Base-by-base conservation (phyloP, 306 rosid species). In the Trifolium dubium region DNA sequence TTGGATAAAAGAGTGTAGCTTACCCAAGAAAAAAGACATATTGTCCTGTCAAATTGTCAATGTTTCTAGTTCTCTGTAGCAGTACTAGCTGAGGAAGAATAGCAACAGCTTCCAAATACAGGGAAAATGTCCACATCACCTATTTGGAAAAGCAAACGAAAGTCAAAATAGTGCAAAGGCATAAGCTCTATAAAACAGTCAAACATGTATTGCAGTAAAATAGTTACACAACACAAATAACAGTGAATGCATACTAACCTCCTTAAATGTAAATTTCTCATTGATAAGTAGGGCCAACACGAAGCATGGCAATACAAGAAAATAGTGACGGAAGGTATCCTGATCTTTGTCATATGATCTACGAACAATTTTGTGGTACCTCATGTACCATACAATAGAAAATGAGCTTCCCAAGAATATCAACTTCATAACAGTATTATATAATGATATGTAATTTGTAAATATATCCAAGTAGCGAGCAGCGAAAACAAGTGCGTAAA, bases 41-140 rank as follows among this genome's bases (percentile, higher is more conserved):
- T 90, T 92, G 89, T 75, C 98, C 98, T 0, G 98, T 92, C 80
- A 92, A 85, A 81, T 90, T 92, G 82, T 92, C 98, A 82, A 92
- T 92, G 80, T 92, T 92, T 83, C 96, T 85, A 5, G 98, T 92
- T 81, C 94, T 87, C 77, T 92, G 96, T 72, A 92, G 77, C 67
- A 92, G 82, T 65, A 92, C 88, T 59, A 92, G 79, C 77, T 90
- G 98, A 56, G 98, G 98, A 83, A 92, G 94, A 71, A 92, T 90
- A 70, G 96, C 98, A 15, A 92, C 92, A 10, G 98, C 98, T 88
- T 92, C 98, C 80, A 92, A 81, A 84, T 84, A 92, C 69, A 92
- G 50, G 71, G 98, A 92, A 80, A 92, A 92, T 30, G 98, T 55
- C 98, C 98, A 92, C 94, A 92, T 80, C 73, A 92, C 87, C 96